Evolutionary conservation across 2,329 filamentous ascomycete species (phyloP).

Genomic region (Cladobotryum protrusum): DNA sequence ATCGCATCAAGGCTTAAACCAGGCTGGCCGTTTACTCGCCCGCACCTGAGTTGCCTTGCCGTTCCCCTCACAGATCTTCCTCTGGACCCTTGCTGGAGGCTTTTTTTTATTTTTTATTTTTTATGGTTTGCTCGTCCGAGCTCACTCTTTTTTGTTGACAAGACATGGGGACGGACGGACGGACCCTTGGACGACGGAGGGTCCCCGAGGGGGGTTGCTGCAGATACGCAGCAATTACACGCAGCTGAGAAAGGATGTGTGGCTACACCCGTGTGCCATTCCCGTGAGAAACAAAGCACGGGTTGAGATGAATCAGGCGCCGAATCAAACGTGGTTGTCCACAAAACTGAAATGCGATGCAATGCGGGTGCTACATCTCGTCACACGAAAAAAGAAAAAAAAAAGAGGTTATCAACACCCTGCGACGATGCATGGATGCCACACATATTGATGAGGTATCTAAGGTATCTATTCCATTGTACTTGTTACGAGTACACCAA

Average conservation of each 20-base stretch:
- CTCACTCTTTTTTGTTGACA: neutral
- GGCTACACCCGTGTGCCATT: conserved; percentile 9
- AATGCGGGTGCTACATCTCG: no score
- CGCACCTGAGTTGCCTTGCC: no score
- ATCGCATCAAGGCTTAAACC: no score
- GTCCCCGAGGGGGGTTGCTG: no score
- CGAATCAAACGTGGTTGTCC: no score
- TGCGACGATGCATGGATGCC: neutral
- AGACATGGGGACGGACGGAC: neutral
- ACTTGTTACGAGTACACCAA: no score
- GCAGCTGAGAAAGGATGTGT: neutral
- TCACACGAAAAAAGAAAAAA: neutral
- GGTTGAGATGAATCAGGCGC: no score
- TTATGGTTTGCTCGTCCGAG: neutral
- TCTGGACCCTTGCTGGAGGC: neutral
- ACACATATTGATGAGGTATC: neutral
- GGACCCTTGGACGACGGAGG: no score
- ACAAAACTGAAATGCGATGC: no score
- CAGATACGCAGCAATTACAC: neutral
- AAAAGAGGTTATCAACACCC: neutral
- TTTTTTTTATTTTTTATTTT: neutral
- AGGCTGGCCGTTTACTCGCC: no score
- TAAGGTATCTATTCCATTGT: no score
- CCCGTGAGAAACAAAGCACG: neutral
- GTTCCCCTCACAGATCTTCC: no score